Conservation (phyloP, 2,329 filamentous ascomycete genomes). For the Cryphonectria nitschkei region DNA sequence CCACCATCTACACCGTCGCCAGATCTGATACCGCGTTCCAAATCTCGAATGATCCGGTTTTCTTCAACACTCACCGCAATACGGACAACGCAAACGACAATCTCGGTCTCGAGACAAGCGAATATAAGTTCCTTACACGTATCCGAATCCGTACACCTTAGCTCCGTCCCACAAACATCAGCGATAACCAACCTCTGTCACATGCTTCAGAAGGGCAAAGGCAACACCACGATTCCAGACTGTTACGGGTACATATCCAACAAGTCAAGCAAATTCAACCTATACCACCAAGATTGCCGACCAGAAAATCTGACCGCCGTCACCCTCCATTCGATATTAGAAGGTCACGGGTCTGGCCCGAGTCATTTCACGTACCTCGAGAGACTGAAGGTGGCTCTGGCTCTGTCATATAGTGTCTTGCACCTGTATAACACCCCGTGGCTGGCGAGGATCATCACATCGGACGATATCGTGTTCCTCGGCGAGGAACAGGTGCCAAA, state of each 20-base stretch:
- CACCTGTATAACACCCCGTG: slow-evolving; percentile 28
- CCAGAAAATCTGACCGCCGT: slow-evolving; percentile 1
- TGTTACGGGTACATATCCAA: slow-evolving; percentile 14
- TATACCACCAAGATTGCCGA: slow-evolving; percentile 10
- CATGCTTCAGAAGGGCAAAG: not conserved
- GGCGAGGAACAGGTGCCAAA: not conserved
- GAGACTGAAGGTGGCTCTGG: slow-evolving; percentile 18
- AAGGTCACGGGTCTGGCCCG: not conserved
- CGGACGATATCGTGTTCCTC: slow-evolving; percentile 21
- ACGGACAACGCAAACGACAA: not conserved
- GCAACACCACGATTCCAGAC: not conserved
- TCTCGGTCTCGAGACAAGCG: not conserved
- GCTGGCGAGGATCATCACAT: slow-evolving; percentile 22
- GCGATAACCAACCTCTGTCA: slow-evolving; percentile 11
- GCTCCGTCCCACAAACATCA: not conserved
- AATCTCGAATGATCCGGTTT: not conserved
- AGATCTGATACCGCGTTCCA: not conserved
- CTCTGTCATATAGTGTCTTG: slow-evolving; percentile 20
- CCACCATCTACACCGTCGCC: not conserved
- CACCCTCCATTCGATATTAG: slow-evolving; percentile 4
- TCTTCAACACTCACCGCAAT: slow-evolving; percentile 1
- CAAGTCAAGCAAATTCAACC: slow-evolving; percentile 7
- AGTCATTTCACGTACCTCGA: slow-evolving; percentile 13
- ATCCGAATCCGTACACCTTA: not conserved
- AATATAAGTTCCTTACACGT: not conserved